Conservation (phyloP, 352 stramenopile genomes). For the Globisporangium alternatum region DNA sequence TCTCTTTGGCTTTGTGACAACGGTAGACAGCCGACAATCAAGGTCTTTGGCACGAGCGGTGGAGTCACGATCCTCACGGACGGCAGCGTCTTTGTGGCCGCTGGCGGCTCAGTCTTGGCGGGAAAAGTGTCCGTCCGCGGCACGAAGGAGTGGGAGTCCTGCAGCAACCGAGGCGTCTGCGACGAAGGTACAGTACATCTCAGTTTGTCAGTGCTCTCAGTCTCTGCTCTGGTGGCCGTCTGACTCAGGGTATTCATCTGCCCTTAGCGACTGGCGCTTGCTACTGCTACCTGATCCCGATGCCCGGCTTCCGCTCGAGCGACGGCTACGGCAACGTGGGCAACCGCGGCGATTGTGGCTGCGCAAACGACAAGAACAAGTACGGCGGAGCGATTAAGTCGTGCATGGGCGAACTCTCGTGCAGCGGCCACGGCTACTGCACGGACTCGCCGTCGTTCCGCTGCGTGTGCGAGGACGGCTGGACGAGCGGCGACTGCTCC, state of each 20-base stretch:
- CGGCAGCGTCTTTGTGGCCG: constrained; percentile 50
- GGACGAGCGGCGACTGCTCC: constrained; percentile 63
- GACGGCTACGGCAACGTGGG: constrained; percentile 86
- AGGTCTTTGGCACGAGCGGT: constrained; percentile 42
- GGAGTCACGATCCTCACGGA: constrained; percentile 33
- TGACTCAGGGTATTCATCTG: constrained; percentile 5
- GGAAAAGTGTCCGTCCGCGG: constrained; percentile 53
- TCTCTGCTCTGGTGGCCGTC: constrained; percentile 14
- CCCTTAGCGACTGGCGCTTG: constrained; percentile 44
- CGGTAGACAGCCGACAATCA: constrained; percentile 53
- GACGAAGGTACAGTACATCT: constrained; percentile 38
- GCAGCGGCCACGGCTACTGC: constrained; percentile 73
- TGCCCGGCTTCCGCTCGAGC: constrained; percentile 79
- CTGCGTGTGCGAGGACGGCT: constrained; percentile 62
- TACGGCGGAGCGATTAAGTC: constrained; percentile 59
- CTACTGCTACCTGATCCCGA: constrained; percentile 55
- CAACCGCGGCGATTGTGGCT: constrained; percentile 90
- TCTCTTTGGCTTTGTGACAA: constrained; percentile 3
- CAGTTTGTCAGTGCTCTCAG: constrained; percentile 12
- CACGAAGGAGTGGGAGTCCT: constrained; percentile 88
- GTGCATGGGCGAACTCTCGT: constrained; percentile 65
- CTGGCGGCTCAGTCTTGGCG: constrained; percentile 39
- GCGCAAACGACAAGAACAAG: constrained; percentile 75
- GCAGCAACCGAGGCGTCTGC: constrained; percentile 88
- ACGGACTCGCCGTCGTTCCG: constrained; percentile 46